Evolutionary conservation across 2,329 filamentous ascomycete genomes (phyloP).

Genomic region (Alternaria viburni): DNA sequence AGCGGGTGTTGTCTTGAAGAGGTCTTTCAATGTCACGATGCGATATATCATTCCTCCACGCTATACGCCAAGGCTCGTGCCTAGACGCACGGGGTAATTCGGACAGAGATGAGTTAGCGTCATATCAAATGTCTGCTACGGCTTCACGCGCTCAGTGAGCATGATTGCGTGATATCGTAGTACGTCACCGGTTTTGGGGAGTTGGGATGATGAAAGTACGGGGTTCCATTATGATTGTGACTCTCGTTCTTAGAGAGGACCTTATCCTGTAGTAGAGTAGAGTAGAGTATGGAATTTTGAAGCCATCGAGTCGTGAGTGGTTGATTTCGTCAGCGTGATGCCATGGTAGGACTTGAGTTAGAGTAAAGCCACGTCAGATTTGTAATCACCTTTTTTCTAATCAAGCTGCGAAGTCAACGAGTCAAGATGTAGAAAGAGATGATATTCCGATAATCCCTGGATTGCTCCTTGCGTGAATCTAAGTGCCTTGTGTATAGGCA

Average conservation of each 20-base stretch:
- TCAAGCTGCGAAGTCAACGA: not conserved
- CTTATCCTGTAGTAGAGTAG: not conserved
- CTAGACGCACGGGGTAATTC: not conserved
- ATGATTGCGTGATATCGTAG: not conserved
- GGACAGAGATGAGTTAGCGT: not conserved
- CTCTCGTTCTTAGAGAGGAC: not conserved
- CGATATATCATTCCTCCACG: slow-evolving; percentile 10
- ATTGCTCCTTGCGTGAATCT: not conserved
- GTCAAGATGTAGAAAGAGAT: not conserved
- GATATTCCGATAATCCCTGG: not conserved
- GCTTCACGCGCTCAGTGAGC: not conserved
- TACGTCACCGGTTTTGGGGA: not conserved
- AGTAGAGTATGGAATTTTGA: not conserved
- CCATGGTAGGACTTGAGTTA: not conserved
- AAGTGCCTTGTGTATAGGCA: not conserved
- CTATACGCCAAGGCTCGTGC: slow-evolving; percentile 31
- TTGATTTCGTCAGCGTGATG: not conserved
- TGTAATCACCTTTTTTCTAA: not conserved
- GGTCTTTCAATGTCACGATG: not conserved
- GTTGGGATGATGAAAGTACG: not conserved
- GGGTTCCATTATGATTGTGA: not conserved
- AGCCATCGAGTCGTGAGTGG: not conserved
- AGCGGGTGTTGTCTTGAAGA: not conserved
- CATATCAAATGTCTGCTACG: not conserved
- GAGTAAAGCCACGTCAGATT: not conserved